A percentile compares a stretch with the other conserved stretches of the same genome.
phyloP scores from a whole-genome alignment of 805 yeast genomes.

The Pichia gijzeniarum region DNA sequence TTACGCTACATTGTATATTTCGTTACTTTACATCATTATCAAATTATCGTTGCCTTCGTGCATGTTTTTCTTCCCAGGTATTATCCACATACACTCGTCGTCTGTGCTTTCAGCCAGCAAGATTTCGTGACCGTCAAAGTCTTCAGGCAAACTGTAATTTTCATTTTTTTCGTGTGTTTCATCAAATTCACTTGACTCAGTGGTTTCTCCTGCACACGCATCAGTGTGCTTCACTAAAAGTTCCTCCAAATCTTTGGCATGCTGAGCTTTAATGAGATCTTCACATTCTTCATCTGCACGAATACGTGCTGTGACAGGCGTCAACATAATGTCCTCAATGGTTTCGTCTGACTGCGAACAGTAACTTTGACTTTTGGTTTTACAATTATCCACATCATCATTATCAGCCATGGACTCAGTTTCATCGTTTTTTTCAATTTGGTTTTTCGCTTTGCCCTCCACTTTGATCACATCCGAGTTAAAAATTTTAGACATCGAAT shows the following conservation, averaged over 20 bases:
- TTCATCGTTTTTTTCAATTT: neutral
- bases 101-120: conserved; percentile 9
- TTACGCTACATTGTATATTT: too few species aligned
- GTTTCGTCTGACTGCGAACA: too few species aligned
- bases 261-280: too few species aligned
- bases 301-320: too few species aligned
- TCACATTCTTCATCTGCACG: too few species aligned
- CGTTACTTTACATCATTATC: neutral
- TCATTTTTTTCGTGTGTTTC: neutral
- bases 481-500: neutral
- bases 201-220: neutral
- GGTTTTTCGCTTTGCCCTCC: neutral
- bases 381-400: too few species aligned
- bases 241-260: too few species aligned
- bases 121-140: conserved; percentile 2
- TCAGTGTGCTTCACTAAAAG: neutral
- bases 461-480: neutral
- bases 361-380: too few species aligned
- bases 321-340: too few species aligned
- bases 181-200: neutral
- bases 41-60: neutral
- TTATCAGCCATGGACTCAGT: neutral
- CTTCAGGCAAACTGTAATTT: neutral
- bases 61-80: neutral
- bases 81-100: conserved; percentile 4